Conservation (phyloP, 2,329 filamentous ascomycete genomes). For the Aspergillus hiratsukae region DNA sequence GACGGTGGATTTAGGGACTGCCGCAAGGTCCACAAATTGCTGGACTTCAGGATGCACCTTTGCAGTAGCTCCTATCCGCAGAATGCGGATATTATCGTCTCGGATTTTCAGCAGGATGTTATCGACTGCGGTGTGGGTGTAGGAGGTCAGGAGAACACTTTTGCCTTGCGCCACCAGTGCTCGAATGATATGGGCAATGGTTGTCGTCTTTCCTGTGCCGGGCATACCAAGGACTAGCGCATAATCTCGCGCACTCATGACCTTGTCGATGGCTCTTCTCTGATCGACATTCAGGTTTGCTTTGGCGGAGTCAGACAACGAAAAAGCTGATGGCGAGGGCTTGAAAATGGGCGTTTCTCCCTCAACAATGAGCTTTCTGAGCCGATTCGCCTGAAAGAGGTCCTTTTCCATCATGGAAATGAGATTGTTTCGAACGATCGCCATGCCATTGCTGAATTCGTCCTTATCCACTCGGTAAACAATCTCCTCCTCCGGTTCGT, state of each 20-base stretch:
- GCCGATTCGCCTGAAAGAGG: slow-evolving; percentile 63
- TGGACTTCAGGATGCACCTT: slow-evolving; percentile 88
- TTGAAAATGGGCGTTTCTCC: slow-evolving; percentile 70
- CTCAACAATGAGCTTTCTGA: slow-evolving; percentile 78
- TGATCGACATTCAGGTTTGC: slow-evolving; percentile 82
- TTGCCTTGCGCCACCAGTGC: slow-evolving; percentile 85
- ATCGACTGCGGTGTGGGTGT: slow-evolving; percentile 96
- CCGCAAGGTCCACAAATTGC: slow-evolving; percentile 75
- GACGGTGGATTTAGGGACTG: slow-evolving; percentile 67
- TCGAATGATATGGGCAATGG: slow-evolving; percentile 94
- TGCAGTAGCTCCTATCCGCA: slow-evolving; percentile 78
- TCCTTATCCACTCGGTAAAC: slow-evolving; percentile 90
- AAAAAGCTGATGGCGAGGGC: slow-evolving; percentile 58
- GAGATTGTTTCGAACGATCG: slow-evolving; percentile 87
- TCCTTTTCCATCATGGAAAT: slow-evolving; percentile 85
- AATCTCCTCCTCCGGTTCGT: slow-evolving; percentile 47
- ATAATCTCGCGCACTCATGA: slow-evolving; percentile 93
- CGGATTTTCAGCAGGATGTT: slow-evolving; percentile 94
- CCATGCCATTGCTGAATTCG: slow-evolving; percentile 98
- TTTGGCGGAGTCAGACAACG: slow-evolving; percentile 51
- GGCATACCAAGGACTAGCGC: slow-evolving; percentile 98
- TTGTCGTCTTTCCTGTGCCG: slow-evolving; percentile 96
- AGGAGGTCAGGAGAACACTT: slow-evolving; percentile 87
- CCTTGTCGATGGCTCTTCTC: slow-evolving; percentile 79
- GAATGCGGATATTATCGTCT: slow-evolving; percentile 68